Conservation (phyloP, 2,329 filamentous ascomycete genomes). For the Pseudogymnoascus sp. region DNA sequence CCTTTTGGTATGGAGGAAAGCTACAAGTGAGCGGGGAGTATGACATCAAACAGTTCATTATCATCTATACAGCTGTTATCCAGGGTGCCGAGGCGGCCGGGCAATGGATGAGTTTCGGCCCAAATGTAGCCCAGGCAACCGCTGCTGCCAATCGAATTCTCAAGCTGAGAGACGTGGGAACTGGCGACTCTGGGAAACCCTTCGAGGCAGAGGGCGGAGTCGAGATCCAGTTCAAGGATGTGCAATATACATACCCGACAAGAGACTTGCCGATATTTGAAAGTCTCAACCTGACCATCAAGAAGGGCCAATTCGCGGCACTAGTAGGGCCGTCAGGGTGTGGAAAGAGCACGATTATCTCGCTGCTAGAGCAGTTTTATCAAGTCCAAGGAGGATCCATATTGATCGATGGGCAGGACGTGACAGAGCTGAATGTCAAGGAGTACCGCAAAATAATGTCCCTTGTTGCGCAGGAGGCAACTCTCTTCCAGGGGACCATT, state of each 20-base stretch:
- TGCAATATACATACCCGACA: constrained; percentile 53
- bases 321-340: constrained; percentile 61
- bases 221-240: constrained; percentile 46
- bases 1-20: constrained; percentile 44
- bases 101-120: constrained; percentile 42
- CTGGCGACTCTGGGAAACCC: constrained; percentile 8
- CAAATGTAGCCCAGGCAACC: constrained; percentile 49
- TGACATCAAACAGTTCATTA: constrained; percentile 39
- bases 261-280: constrained; percentile 49
- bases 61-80: constrained; percentile 44
- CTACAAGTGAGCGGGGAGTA: constrained; percentile 35
- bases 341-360: constrained; percentile 63
- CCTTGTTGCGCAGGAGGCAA: constrained; percentile 67
- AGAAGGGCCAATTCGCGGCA: constrained; percentile 60
- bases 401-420: constrained; percentile 52
- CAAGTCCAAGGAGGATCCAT: constrained; percentile 56
- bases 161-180: constrained; percentile 22
- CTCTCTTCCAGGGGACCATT: constrained; percentile 59
- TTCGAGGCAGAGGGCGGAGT: constrained; percentile 35
- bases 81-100: constrained; percentile 44
- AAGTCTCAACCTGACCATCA: constrained; percentile 53
- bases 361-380: constrained; percentile 58
- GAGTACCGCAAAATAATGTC: constrained; percentile 57
- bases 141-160: constrained; percentile 53
- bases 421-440: constrained; percentile 48